Evolutionary conservation across 768 basidiomycete genomes (phyloP).

Genomic region (Trametes villosa): DNA sequence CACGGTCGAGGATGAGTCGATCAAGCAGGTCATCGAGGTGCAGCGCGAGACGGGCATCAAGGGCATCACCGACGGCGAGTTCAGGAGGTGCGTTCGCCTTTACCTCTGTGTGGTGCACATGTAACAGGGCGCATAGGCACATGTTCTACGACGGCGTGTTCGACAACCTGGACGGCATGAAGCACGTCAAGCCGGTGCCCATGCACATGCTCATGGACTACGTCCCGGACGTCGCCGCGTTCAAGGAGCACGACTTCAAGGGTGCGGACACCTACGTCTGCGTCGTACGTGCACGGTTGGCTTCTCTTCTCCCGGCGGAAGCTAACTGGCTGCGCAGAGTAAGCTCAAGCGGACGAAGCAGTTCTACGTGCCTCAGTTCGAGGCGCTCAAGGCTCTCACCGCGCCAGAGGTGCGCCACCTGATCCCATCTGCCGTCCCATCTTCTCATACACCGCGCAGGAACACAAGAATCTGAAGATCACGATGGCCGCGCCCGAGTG

Average conservation of each 20-base stretch:
- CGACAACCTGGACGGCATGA: constrained; percentile 68
- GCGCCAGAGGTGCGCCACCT: constrained; percentile 49
- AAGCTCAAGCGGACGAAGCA: constrained; percentile 66
- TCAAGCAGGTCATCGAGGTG: constrained; percentile 54
- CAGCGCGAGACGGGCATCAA: constrained; percentile 60
- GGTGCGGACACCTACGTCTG: constrained; percentile 37
- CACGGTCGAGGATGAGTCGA: constrained; percentile 55
- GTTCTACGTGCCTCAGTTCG: constrained; percentile 68
- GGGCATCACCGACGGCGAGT: constrained; percentile 68
- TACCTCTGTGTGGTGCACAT: background rate
- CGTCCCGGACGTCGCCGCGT: constrained; percentile 40
- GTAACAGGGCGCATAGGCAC: constrained; percentile 37
- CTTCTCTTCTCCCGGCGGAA: background rate
- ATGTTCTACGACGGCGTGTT: constrained; percentile 71
- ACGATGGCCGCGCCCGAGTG: constrained; percentile 74
- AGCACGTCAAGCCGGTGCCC: constrained; percentile 41
- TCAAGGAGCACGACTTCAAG: constrained; percentile 39
- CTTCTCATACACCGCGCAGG: constrained; percentile 39
- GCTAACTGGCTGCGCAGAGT: constrained; percentile 41
- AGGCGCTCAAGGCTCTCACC: constrained; percentile 60
- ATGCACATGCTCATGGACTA: constrained; percentile 32
- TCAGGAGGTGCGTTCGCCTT: constrained; percentile 32
- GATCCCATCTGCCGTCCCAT: background rate
- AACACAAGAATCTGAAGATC: constrained; percentile 69
- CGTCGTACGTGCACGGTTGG: constrained; percentile 25